Evolutionary conservation across 83 land plant genomes (phyloP).

Genomic region (Thuja plicata): DNA sequence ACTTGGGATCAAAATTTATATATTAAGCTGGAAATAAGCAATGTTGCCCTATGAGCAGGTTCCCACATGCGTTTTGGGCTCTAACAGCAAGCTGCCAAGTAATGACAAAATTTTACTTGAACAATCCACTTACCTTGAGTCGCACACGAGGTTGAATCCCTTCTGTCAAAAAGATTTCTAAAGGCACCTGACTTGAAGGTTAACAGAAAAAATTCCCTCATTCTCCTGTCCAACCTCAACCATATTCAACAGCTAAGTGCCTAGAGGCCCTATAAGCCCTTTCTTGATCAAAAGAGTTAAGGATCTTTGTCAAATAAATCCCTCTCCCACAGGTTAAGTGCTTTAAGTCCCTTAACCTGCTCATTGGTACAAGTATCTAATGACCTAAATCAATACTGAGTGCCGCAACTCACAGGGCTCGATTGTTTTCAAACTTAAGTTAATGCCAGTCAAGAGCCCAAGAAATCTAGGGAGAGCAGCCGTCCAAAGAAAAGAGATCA

Average conservation of each 20-base stretch:
- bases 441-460: too few relatives aligned
- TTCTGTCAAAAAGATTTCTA: too few relatives aligned
- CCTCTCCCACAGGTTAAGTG: too few relatives aligned
- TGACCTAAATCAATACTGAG: too few relatives aligned
- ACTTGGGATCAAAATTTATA: background rate
- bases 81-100: background rate
- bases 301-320: too few relatives aligned
- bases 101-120: background rate
- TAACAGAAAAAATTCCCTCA: background rate
- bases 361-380: background rate
- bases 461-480: too few relatives aligned
- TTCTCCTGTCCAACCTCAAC: too few relatives aligned
- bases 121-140: background rate
- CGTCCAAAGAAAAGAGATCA: too few relatives aligned
- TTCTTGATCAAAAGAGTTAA: too few relatives aligned
- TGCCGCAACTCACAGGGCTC: too few relatives aligned
- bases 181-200: background rate
- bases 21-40: background rate
- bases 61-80: background rate
- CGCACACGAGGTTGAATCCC: background rate
- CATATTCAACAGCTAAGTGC: background rate
- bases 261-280: background rate
- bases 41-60: background rate
- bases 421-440: too few relatives aligned
- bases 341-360: too few relatives aligned